phyloP scores from a whole-genome alignment of 805 yeast genomes.

The Yamadazyma tumulicola region DNA sequence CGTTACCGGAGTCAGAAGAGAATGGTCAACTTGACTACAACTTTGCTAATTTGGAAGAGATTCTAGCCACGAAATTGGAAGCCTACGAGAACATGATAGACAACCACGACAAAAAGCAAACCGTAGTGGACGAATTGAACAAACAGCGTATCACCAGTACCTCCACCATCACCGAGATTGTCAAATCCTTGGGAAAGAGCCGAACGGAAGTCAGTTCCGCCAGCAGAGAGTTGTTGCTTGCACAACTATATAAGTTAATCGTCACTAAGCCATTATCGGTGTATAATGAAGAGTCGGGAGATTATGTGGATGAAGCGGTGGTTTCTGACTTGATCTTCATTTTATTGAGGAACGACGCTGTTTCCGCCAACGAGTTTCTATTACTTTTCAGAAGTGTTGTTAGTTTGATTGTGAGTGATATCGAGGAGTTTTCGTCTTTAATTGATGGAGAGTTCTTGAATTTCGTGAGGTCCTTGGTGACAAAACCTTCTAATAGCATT shows the following conservation, averaged over 20 bases:
- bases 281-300: constrained; percentile 28
- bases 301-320: constrained; percentile 34
- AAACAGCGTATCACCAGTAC: constrained; percentile 32
- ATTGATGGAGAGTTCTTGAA: constrained; percentile 28
- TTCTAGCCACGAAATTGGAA: constrained; percentile 28
- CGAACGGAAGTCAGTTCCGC: constrained; percentile 44
- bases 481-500: constrained; percentile 31
- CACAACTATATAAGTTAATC: constrained; percentile 47
- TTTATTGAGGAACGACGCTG: constrained; percentile 29
- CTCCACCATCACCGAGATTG: constrained; percentile 43
- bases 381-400: constrained; percentile 38
- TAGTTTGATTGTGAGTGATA: constrained; percentile 45
- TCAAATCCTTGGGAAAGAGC: constrained; percentile 37
- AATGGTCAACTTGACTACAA: constrained; percentile 34
- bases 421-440: constrained; percentile 47
- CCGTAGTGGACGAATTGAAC: constrained; percentile 27
- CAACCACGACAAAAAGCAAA: constrained; percentile 23
- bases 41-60: constrained; percentile 32
- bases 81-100: constrained; percentile 22
- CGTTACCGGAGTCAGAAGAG: constrained; percentile 33
- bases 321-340: constrained; percentile 31
- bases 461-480: constrained; percentile 24
- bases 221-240: constrained; percentile 47
- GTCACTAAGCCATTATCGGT: constrained; percentile 38
- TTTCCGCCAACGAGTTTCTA: constrained; percentile 39